phyloP scores from a whole-genome alignment of 2,329 filamentous ascomycete species.

The Zopfia rhizophila region DNA sequence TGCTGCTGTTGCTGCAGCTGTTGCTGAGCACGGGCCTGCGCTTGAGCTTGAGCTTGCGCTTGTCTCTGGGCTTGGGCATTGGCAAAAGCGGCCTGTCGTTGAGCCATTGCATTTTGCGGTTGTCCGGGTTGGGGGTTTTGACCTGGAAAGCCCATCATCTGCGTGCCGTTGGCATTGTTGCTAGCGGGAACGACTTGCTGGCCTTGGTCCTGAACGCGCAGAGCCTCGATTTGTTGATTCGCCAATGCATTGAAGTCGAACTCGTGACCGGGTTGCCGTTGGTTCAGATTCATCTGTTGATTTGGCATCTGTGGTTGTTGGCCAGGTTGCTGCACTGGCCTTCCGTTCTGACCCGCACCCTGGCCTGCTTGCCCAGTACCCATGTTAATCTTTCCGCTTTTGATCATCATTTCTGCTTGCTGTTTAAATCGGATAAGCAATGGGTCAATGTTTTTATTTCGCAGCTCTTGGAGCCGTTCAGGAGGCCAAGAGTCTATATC shows the following conservation, averaged over 20 bases:
- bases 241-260: slow-evolving; percentile 66
- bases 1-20: slow-evolving; percentile 55
- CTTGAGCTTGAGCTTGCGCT: slow-evolving; percentile 45
- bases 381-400: slow-evolving; percentile 31
- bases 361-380: slow-evolving; percentile 1
- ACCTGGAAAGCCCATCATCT: slow-evolving; percentile 48
- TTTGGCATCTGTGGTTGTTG: slow-evolving; percentile 41
- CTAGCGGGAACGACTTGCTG: slow-evolving; percentile 73
- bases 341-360: slow-evolving; percentile 27
- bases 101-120: slow-evolving; percentile 39
- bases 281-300: slow-evolving; percentile 39
- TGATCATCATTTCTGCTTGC: slow-evolving; percentile 53
- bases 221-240: slow-evolving; percentile 70
- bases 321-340: slow-evolving; percentile 48
- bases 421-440: slow-evolving; percentile 62
- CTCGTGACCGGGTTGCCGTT: slow-evolving; percentile 41
- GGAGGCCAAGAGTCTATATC: slow-evolving; percentile 57
- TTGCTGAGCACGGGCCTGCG: slow-evolving; percentile 37
- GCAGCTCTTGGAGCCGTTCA: slow-evolving; percentile 59
- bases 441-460: slow-evolving; percentile 59
- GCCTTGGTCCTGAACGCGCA: slow-evolving; percentile 69
- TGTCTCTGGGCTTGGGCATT: slow-evolving; percentile 28
- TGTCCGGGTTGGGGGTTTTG: slow-evolving; percentile 40
- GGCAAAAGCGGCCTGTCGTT: slow-evolving; percentile 37
- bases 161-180: slow-evolving; percentile 60